Percentiles rank a stretch among this genome's conserved stretches.
phyloP scores from a whole-genome alignment of 2,329 filamentous ascomycete genomes.

The Escovopsis weberi region DNA sequence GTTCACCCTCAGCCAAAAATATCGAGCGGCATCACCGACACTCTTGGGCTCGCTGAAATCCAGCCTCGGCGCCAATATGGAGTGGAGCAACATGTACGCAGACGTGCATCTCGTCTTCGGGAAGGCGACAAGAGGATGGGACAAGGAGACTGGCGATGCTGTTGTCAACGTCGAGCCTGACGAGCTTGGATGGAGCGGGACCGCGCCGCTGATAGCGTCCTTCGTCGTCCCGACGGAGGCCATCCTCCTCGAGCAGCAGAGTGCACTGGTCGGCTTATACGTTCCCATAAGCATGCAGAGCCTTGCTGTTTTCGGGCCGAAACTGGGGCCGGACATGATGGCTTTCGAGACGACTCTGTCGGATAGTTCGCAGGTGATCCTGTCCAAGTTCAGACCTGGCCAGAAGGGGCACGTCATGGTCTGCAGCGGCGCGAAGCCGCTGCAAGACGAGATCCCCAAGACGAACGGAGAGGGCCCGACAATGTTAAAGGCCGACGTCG shows the following conservation, averaged over 20 bases:
- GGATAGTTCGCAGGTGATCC: slow-evolving; percentile 17
- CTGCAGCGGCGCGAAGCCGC: slow-evolving; percentile 10
- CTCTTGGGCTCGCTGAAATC: slow-evolving; percentile 18
- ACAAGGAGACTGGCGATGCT: slow-evolving; percentile 13
- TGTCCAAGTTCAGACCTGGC: slow-evolving; percentile 23
- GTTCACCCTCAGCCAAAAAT: slow-evolving; percentile 8
- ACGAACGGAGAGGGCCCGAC: slow-evolving; percentile 9
- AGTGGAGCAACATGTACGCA: slow-evolving; percentile 23
- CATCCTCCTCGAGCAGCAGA: slow-evolving; percentile 19
- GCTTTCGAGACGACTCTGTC: slow-evolving; percentile 19
- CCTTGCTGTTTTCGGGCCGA: slow-evolving; percentile 9
- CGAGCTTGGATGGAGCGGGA: slow-evolving; percentile 20
- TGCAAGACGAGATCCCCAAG: slow-evolving; percentile 9
- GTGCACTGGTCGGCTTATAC: slow-evolving; percentile 18
- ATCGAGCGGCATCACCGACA: slow-evolving; percentile 13
- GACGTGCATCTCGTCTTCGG: slow-evolving; percentile 29
- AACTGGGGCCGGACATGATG: slow-evolving; percentile 14
- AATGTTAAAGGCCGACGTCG: slow-evolving; percentile 17
- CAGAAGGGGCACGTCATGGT: slow-evolving; percentile 15
- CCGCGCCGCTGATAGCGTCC: slow-evolving; percentile 24
- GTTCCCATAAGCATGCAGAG: slow-evolving; percentile 14
- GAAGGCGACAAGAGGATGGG: slow-evolving; percentile 11
- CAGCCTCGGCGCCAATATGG: slow-evolving; percentile 7
- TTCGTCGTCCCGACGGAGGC: slow-evolving; percentile 24
- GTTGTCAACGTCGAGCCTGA: slow-evolving; percentile 23